Evolutionary conservation across 192 early-diverging fungal species (phyloP).

Genomic region (Coemansia aciculifera): DNA sequence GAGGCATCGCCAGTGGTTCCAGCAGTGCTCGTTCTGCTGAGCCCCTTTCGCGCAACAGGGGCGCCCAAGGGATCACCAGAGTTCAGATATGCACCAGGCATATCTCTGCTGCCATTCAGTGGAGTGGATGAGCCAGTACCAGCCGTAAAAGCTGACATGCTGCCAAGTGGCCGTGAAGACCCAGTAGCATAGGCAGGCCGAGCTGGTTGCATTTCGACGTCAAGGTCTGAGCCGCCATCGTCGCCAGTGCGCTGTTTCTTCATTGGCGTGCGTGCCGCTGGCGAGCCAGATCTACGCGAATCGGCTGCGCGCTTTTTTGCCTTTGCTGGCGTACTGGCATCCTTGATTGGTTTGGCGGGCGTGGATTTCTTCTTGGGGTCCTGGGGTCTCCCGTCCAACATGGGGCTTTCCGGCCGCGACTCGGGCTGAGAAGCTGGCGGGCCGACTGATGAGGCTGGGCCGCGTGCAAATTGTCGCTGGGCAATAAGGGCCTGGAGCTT

Average conservation of each 20-base stretch:
- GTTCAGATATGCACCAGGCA: slow-evolving; percentile 14
- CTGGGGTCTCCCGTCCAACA: slow-evolving; percentile 12
- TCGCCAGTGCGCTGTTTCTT: slow-evolving; percentile 23
- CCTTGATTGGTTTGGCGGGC: neutral
- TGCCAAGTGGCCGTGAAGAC: slow-evolving; percentile 17
- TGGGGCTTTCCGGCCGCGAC: slow-evolving; percentile 36
- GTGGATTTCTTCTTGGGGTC: slow-evolving; percentile 22
- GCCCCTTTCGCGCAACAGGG: slow-evolving; percentile 14
- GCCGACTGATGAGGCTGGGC: neutral
- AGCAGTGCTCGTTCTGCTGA: slow-evolving; percentile 27
- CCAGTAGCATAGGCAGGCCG: slow-evolving; percentile 19
- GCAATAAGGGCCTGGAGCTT: slow-evolving; percentile 49
- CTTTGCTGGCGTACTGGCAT: slow-evolving; percentile 4
- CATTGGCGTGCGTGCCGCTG: slow-evolving; percentile 14
- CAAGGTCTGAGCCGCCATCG: slow-evolving; percentile 16
- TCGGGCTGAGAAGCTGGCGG: slow-evolving; percentile 22
- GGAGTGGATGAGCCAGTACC: neutral
- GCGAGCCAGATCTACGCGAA: slow-evolving; percentile 28
- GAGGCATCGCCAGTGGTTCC: slow-evolving; percentile 24
- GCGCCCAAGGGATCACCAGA: slow-evolving; percentile 3
- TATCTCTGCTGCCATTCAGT: slow-evolving; percentile 3
- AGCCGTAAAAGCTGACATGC: slow-evolving; percentile 10
- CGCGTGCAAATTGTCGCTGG: slow-evolving; percentile 39
- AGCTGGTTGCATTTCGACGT: slow-evolving; percentile 13
- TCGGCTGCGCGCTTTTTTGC: slow-evolving; percentile 38